These are phyloP conservation scores for Quercus parvula DNA, from an alignment of 306 rosid genomes.

Conservation along the genomic window DNA sequence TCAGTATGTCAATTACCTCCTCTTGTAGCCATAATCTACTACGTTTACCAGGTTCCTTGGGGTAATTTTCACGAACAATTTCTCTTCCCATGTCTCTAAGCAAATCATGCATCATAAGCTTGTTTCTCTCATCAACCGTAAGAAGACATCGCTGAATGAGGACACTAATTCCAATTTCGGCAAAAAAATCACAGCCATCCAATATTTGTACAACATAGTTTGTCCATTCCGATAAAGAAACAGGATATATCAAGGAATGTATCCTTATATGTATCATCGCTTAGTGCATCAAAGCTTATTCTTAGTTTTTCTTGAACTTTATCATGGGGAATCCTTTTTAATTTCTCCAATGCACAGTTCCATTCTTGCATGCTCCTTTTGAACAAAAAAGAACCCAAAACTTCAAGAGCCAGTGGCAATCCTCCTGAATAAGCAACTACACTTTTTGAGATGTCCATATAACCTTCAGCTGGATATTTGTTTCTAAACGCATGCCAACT, in stretches of 20 bases:
- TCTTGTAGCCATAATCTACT: not conserved
- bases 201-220: not conserved
- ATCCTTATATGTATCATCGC: not conserved
- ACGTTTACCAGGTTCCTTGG: not conserved
- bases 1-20: not conserved
- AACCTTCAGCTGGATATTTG: fast-evolving
- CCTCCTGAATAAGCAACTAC: too few relatives aligned
- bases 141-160: not conserved
- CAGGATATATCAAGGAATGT: not conserved
- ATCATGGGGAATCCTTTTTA: not conserved
- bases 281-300: not conserved
- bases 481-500: not conserved
- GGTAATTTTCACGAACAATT: not conserved
- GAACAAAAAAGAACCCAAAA: not conserved
- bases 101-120: not conserved
- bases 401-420: not conserved
- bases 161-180: not conserved
- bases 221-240: not conserved
- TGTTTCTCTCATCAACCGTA: not conserved
- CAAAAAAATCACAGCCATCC: not conserved
- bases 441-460: not conserved
- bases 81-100: not conserved
- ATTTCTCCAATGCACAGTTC: not conserved
- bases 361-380: not conserved
- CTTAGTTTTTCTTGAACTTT: not conserved